These are phyloP conservation scores for Salvia miltiorrhiza DNA, from an alignment of 257 asterid genomes.

Conservation along the genomic window DNA sequence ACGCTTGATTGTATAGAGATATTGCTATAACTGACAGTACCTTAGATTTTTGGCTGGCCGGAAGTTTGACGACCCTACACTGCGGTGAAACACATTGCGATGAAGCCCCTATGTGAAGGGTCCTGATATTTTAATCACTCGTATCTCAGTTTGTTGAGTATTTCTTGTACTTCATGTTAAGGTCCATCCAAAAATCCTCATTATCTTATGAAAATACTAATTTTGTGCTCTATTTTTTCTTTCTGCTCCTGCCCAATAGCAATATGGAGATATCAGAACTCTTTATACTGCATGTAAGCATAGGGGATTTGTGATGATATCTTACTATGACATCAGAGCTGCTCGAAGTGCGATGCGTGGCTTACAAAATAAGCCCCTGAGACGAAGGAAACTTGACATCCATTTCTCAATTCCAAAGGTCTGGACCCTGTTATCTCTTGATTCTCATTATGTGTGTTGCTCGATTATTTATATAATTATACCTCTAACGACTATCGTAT, in stretches of 20 bases:
- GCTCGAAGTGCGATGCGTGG: constrained; percentile 91
- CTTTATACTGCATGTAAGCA: constrained; percentile 96
- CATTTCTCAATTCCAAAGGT: constrained; percentile 99
- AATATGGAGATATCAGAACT: constrained; percentile 95
- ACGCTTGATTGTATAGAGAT: neutral
- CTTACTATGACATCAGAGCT: constrained; percentile 97
- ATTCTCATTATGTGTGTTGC: neutral
- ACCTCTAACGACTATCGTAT: constrained; percentile 10
- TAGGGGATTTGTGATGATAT: constrained; percentile 98
- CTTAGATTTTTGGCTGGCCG: too few species aligned
- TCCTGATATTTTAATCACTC: too few species aligned
- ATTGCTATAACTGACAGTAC: too few species aligned
- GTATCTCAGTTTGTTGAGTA: too few species aligned
- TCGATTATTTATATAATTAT: neutral
- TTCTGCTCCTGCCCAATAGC: constrained; percentile 35
- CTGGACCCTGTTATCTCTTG: neutral
- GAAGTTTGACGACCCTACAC: too few species aligned
- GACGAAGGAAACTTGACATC: constrained; percentile 91
- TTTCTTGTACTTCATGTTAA: too few species aligned
- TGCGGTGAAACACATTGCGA: too few species aligned
- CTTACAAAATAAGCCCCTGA: constrained; percentile 81
- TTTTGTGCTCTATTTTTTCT: constrained; percentile 5
- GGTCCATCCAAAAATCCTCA: neutral
- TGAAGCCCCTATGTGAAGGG: too few species aligned
- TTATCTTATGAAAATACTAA: constrained; percentile 18